Conservation (phyloP, 2,329 filamentous ascomycete genomes). For the Hymenoscyphus infarciens region DNA sequence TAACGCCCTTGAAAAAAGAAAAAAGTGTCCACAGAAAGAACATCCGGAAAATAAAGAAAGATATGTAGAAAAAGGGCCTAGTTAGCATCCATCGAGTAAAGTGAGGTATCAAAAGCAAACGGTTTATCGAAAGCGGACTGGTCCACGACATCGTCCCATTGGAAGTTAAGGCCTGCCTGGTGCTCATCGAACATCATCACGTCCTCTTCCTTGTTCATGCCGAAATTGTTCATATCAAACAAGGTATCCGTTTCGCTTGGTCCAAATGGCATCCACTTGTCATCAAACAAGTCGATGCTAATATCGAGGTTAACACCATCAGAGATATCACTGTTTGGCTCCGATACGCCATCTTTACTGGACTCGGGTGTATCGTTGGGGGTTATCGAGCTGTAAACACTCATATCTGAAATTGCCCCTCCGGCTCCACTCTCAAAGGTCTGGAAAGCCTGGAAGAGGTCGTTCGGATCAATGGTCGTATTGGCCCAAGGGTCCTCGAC, state of each 20-base stretch:
- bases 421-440: conserved; percentile 41
- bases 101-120: conserved; percentile 48
- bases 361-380: conserved; percentile 64
- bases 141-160: conserved; percentile 49
- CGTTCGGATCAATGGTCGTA: conserved; percentile 52
- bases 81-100: conserved; percentile 42
- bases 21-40: conserved; percentile 12
- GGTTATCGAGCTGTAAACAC: conserved; percentile 51
- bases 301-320: conserved; percentile 53
- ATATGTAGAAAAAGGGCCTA: conserved; percentile 20
- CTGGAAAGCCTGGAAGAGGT: conserved; percentile 43
- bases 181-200: conserved; percentile 31
- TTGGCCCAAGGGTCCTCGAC: conserved; percentile 38
- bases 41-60: conserved; percentile 16
- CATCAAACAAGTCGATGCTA: conserved; percentile 39
- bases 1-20: conserved; percentile 16
- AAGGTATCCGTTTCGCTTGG: conserved; percentile 42
- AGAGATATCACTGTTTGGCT: conserved; percentile 60
- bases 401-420: conserved; percentile 51
- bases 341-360: conserved; percentile 56
- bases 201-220: conserved; percentile 33
- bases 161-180: conserved; percentile 27
- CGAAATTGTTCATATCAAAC: conserved; percentile 40
- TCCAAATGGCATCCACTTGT: conserved; percentile 45
- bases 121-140: conserved; percentile 48